Evolutionary conservation across 176 grass and related monocot species (phyloP).

Genomic region (Saccharum spontaneum): DNA sequence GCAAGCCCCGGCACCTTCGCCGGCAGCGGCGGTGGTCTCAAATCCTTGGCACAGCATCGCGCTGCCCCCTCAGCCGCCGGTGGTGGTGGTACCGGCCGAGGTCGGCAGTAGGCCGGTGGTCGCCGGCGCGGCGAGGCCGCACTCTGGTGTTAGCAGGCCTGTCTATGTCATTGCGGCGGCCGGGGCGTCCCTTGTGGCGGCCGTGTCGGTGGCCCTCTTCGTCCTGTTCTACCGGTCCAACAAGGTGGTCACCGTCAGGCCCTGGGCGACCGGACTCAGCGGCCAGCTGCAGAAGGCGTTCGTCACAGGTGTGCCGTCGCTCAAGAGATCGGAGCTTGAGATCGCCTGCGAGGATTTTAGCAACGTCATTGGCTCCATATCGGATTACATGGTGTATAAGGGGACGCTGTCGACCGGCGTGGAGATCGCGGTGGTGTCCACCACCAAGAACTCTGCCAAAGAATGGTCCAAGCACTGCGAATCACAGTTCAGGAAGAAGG

Average conservation of each 20-base stretch:
- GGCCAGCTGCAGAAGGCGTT: conserved; percentile 77
- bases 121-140: background rate
- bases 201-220: conserved; percentile 29
- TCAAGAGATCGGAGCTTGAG: conserved; percentile 73
- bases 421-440: conserved; percentile 87
- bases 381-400: conserved; percentile 75
- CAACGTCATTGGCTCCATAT: conserved; percentile 69
- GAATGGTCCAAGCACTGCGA: conserved; percentile 75
- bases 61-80: background rate
- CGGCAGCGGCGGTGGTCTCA: background rate
- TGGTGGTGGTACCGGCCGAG: background rate
- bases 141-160: background rate
- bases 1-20: conserved; percentile 19
- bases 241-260: conserved; percentile 68
- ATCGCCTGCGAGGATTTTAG: conserved; percentile 83
- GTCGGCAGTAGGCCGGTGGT: background rate
- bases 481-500: conserved; percentile 82
- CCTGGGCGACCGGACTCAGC: conserved; percentile 63
- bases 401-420: conserved; percentile 77
- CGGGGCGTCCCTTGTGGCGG: conserved; percentile 42
- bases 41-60: background rate
- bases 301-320: conserved; percentile 64
- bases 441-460: conserved; percentile 45
- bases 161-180: conserved; percentile 41
- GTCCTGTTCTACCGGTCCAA: conserved; percentile 42